phyloP scores from a whole-genome alignment of 1,284 basidiomycete species.

The Ceratobasidium sp. region DNA sequence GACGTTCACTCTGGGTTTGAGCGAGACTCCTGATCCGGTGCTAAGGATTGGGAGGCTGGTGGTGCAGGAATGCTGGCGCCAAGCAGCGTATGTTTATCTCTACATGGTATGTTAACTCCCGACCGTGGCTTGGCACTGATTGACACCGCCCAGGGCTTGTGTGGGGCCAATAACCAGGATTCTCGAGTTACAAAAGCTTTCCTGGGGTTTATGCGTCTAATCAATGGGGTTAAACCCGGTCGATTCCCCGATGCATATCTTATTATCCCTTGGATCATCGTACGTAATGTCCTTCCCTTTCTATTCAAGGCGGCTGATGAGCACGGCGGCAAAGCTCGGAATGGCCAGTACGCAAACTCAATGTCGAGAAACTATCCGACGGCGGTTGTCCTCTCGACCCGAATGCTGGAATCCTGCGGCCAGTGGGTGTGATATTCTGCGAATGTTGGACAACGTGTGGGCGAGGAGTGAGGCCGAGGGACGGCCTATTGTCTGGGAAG shows the following conservation, averaged over 20 bases:
- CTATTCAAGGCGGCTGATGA: not conserved
- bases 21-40: not conserved
- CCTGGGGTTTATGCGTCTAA: not conserved
- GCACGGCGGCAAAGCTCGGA: not conserved
- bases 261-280: not conserved
- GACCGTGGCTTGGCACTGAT: no score
- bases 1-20: not conserved
- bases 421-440: not conserved
- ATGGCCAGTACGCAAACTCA: not conserved
- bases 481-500: slow-evolving; percentile 6
- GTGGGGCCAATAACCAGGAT: not conserved
- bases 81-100: not conserved
- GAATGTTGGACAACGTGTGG: not conserved
- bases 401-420: slow-evolving; percentile 9
- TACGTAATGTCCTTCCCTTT: not conserved
- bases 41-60: slow-evolving; percentile 6
- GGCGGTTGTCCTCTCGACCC: not conserved
- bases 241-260: not conserved
- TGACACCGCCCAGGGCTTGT: not conserved
- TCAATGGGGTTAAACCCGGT: slow-evolving; percentile 4
- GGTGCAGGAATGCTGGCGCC: slow-evolving; percentile 9
- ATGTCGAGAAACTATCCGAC: not conserved
- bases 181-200: not conserved
- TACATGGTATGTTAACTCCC: not conserved
- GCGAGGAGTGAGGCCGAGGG: not conserved